Evolutionary conservation across 202 grass and related monocot species (phyloP), one percentile per base, ranked within the genome.

Genomic region (Zizania palustris): DNA sequence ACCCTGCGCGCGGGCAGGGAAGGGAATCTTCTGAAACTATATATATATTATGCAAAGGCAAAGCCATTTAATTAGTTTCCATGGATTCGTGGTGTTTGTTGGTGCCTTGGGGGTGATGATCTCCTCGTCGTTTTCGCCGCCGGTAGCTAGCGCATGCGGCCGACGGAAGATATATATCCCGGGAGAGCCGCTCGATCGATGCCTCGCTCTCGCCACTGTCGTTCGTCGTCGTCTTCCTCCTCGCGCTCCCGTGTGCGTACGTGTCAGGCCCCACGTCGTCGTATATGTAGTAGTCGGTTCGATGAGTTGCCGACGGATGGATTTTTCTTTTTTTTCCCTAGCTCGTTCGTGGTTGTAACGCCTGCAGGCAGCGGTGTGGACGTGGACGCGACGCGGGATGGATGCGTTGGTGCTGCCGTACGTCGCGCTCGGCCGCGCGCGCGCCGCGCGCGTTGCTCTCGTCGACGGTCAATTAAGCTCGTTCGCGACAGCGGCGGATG

Each of bases 101-200:
- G 51, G 51, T 42, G 7, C 6, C 8, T 9, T 55, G n/a, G n/a
- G n/a, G 51, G 19, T 55, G 51, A 48, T 5, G 11, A 9, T 46
- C 42, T 67, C 80, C 72, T 73, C 66, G 66, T 51, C 69, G 69
- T 82, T 85, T 72, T 77, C 66, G 78, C 1, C 49, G 72, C n/a
- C n/a, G n/a, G n/a, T n/a, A n/a, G n/a, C 65, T 60, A 65, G 65
- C 78, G 15, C 19, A 7, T 19, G 66, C 72, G 5, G 7, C 40
- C 7, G 40, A 3, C 51, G 11, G 50, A 19, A 81, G 65, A 78
- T 62, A 65, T 76, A 78, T 62, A 65, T 76, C 57, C 64, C 44
- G 1, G 33, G 19, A n/a, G 62, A 53, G 7, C 6, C 12, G 36
- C 7, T 55, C 46, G 11, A 0, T 49, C 45, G 46, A 3, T 28